Evolutionary conservation across 176 grass and related monocot species (phyloP).

Genomic region (Phoenix roebelenii): DNA sequence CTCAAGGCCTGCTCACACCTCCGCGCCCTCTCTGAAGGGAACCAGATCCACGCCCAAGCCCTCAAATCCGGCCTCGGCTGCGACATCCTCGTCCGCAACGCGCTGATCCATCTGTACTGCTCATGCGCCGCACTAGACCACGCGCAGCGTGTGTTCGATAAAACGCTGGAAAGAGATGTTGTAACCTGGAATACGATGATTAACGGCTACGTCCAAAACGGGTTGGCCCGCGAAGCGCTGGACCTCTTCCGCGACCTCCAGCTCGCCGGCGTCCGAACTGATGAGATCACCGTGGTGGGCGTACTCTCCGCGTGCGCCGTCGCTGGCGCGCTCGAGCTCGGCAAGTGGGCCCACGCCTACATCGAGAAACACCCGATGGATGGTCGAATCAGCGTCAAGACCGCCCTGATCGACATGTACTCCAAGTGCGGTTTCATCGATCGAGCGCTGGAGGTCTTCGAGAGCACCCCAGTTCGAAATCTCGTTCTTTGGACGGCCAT

Average conservation of each 20-base stretch:
- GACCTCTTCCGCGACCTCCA: constrained; percentile 4
- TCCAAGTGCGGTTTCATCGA: too few species aligned
- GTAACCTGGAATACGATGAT: not conserved
- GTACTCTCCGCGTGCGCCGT: not conserved
- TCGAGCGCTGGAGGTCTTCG: too few species aligned
- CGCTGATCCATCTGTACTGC: not conserved
- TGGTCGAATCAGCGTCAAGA: not conserved
- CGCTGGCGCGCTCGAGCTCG: not conserved
- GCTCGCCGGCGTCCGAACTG: not conserved
- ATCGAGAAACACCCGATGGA: not conserved
- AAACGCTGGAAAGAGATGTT: not conserved
- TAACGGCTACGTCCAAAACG: not conserved
- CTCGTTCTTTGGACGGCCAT: too few species aligned
- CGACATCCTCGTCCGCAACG: not conserved
- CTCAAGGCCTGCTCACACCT: not conserved
- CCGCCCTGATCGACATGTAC: too few species aligned
- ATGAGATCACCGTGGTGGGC: not conserved
- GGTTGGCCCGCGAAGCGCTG: not conserved
- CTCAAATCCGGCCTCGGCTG: not conserved
- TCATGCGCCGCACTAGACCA: not conserved
- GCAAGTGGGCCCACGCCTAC: not conserved
- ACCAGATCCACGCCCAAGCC: not conserved
- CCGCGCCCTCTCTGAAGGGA: not conserved
- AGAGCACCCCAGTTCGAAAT: too few species aligned
- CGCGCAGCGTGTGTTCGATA: not conserved